Evolutionary conservation across 1,139 yeast species (phyloP), one percentile per base, ranked within the genome.

Genomic region (Candida sp.): DNA sequence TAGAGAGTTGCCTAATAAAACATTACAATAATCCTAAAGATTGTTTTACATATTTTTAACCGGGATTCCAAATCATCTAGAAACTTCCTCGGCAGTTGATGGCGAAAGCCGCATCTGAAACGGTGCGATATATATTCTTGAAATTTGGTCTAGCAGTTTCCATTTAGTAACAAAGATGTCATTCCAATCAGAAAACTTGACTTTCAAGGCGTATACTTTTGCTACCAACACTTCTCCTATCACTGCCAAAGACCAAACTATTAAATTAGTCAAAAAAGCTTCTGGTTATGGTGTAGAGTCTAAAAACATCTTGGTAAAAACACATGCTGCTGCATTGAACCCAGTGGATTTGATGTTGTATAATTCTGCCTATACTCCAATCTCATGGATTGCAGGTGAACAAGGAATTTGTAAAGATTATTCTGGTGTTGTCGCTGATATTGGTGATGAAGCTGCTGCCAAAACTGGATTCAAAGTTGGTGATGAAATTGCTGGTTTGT

Each of bases 361-460:
- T 53, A 67, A 73, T 46, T 56, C 55, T 3, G 68, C 45, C 54
- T 63, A 63, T 44, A 66, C 55, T 35, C 56, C 49, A 54, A 62
- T 54, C 50, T 30, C 41, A 33, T 36, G 33, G 32, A 9, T 35
- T 30, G 29, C 43, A 35, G 9, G 19, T 38, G 29, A 38, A 39
- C 33, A 8, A 39, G 89, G 88, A 6, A 55, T 83, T 27, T 91
- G 93, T 4, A 68, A 79, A 46, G 96, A 87, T 55, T 87, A 77
- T 54, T 63, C 85, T 9, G 96, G 96, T 33, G 66, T 68, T 1
- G 70, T 87, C 32, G 75, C 74, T 2, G 73, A 79, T 33, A 79
- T 83, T 39, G 95, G 95, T 7, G 59, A 62, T 0, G 57, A 61
- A 11, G 33, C 43, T 12, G 40, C 43, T 25, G 39, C 43, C 6